Evolutionary conservation across 495 filamentous ascomycete genomes (phyloP), one percentile per base, ranked within the genome.

Genomic region (Penicillium herquei): DNA sequence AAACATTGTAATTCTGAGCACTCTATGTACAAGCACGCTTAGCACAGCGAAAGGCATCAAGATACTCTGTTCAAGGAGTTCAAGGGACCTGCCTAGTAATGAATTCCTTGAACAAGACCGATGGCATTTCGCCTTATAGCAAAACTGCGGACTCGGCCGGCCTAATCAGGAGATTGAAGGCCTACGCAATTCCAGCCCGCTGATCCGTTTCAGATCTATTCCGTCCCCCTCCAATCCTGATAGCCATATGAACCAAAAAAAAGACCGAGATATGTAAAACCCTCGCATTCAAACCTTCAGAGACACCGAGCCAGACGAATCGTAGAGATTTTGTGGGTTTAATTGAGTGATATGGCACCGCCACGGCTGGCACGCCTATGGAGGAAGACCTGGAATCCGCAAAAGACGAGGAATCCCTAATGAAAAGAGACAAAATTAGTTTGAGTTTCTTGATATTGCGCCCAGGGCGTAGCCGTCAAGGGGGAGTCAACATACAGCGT

Each of bases 381-480:
- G 42, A 96, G 78, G 57, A 85, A 81, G 46, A 90, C 92, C 67
- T 96, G 92, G 64, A 89, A 82, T 30, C 84, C 87, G 75, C 92
- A 96, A 76, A 95, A 96, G 46, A 94, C 82, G 53, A 96, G 83
- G 77, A 96, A 96, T 0, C 80, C 84, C 91, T 96, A 49, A 51
- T 11, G 37, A 16, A 9, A 34, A 31, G 4, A 51, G 41, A 67
- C 57, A 41, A 21, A 13, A 14, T 12, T 31, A 32, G 45, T 37
- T 34, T 30, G 37, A 17, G 14, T 13, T 42, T 44, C 3, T 26
- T 26, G 13, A 39, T 31, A 13, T 18, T 7, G 10, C 6, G n/a
- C 26, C 3, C 7, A 1, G 12, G 7, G 30, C 14, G 9, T 49
- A 33, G n/a, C 4, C 32, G 18, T n/a, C 32, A 18, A 31, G 26